Evolutionary conservation across 2,329 filamentous ascomycete genomes (phyloP), one percentile per base, ranked within the genome.

Genomic region (Claviceps purpurea): DNA sequence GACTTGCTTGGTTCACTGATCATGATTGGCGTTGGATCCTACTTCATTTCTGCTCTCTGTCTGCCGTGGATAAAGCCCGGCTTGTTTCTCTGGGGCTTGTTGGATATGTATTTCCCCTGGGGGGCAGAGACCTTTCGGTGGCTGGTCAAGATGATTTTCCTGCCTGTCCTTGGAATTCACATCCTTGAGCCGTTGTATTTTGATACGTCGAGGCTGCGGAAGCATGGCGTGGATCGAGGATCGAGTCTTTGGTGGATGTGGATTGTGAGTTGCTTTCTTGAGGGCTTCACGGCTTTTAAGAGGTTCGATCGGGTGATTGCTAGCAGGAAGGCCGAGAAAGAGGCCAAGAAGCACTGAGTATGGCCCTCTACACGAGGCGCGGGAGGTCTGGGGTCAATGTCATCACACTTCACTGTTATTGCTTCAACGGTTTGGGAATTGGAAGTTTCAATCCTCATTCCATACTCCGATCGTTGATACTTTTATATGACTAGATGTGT

Each of bases 131-230:
- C 77, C 52, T 84, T 80, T 59, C 71, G 74, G 56, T 76, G 72
- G 63, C 66, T 86, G 1, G 80, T 84, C 56, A 76, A 76, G 48
- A 63, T 69, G 14, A 69, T 91, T 43, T 70, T 85, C 51, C 59
- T 70, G 20, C 71, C 78, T 0, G 77, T 90, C 52, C 3, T 88
- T 1, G 71, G 61, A 0, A 76, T 88, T 13, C 91, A 96, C 66
- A 22, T 73, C 0, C 54, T 66, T 3, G 91, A 96, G 71, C 68
- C 74, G n/a, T 67, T 68, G 45, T 69, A 72, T 62, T 70, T 84
- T 58, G 74, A 76, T 56, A 65, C 62, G 43, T 53, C 54, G 43
- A 70, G 67, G 48, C 66, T 81, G 54, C 60, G 59, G 51, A 74
- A 63, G 61, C 72, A 75, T 56, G 72, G 73, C 6, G 72, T 82